phyloP scores from a whole-genome alignment of 805 yeast genomes.

The Wickerhamiella spandovensis region DNA sequence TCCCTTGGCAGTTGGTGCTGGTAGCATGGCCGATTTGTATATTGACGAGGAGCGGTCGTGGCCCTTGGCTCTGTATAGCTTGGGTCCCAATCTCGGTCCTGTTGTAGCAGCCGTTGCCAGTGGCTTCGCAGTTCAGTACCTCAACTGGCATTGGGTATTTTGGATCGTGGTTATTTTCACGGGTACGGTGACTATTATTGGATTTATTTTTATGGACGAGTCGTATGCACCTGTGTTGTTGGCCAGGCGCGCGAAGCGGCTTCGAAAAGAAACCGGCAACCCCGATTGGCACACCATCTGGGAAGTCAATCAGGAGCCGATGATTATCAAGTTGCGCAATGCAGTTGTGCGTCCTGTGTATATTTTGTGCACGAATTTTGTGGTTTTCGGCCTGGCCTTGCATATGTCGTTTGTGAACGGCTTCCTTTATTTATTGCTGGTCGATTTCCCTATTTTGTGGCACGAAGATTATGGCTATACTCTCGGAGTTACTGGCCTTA shows the following conservation, averaged over 20 bases:
- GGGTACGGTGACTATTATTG: slow-evolving; percentile 33
- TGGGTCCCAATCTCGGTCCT: slow-evolving; percentile 53
- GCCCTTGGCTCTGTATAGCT: slow-evolving; percentile 42
- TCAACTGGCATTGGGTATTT: slow-evolving; percentile 52
- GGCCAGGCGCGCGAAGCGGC: slow-evolving; percentile 31
- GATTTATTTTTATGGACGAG: slow-evolving; percentile 37
- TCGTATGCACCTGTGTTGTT: slow-evolving; percentile 47
- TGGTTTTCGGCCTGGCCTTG: slow-evolving; percentile 48
- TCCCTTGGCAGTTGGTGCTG: slow-evolving; percentile 58
- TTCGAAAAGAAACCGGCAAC: slow-evolving; percentile 45
- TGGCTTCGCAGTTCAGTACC: slow-evolving; percentile 40
- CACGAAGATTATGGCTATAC: slow-evolving; percentile 33
- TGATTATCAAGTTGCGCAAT: slow-evolving; percentile 20
- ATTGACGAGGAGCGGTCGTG: slow-evolving; percentile 36
- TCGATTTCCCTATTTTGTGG: slow-evolving; percentile 45
- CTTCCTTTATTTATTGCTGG: slow-evolving; percentile 50
- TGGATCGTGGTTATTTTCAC: slow-evolving; percentile 45
- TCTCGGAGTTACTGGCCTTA: slow-evolving; percentile 39
- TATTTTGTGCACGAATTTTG: slow-evolving; percentile 43
- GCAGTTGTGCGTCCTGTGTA: slow-evolving; percentile 46
- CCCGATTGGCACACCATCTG: slow-evolving; percentile 42
- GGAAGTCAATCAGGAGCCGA: slow-evolving; percentile 25
- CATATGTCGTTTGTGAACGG: slow-evolving; percentile 58
- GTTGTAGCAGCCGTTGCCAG: slow-evolving; percentile 34
- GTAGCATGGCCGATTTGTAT: slow-evolving; percentile 50